These are phyloP conservation scores for Plenodomus biglobosus DNA, from an alignment of 2,329 filamentous ascomycete species.

Conservation along the genomic window DNA sequence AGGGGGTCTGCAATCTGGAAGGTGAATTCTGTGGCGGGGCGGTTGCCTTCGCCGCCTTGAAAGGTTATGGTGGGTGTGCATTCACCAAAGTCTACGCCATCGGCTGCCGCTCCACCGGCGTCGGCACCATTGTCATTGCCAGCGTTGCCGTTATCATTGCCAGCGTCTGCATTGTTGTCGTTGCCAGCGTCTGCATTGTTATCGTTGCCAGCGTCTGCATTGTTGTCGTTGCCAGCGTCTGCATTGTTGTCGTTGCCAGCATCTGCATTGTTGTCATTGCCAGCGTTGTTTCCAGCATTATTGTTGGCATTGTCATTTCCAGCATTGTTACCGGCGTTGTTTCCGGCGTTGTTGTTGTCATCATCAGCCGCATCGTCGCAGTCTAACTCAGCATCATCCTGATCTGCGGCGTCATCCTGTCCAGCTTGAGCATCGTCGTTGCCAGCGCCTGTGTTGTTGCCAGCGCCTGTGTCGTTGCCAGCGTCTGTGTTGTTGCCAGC, in stretches of 20 bases:
- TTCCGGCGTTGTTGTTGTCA: not conserved
- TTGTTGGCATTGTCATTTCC: constrained; percentile 8
- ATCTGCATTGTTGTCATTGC: constrained; percentile 8
- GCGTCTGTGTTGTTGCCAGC: constrained; percentile 7
- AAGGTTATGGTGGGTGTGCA: constrained; percentile 60
- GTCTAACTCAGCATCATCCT: constrained; percentile 6
- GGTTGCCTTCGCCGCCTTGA: constrained; percentile 56
- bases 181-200: constrained; percentile 3
- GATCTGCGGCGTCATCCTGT: constrained; percentile 19
- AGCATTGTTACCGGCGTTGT: not conserved
- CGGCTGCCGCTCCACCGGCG: constrained; percentile 11
- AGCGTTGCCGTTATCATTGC: constrained; percentile 21
- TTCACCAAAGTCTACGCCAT: constrained; percentile 39
- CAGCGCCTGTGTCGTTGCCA: constrained; percentile 3
- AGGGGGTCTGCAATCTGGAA: constrained; percentile 67
- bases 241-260: constrained; percentile 7
- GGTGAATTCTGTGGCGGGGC: constrained; percentile 61
- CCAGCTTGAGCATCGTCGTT: constrained; percentile 7
- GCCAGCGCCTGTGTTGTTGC: constrained; percentile 3
- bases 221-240: constrained; percentile 8
- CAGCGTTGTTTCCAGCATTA: constrained; percentile 10
- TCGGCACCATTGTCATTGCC: constrained; percentile 12
- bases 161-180: constrained; percentile 9
- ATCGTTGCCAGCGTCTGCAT: constrained; percentile 9
- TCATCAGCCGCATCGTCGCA: not conserved